Evolutionary conservation across 306 rosid genomes (phyloP).

Genomic region (Mucuna pruriens): DNA sequence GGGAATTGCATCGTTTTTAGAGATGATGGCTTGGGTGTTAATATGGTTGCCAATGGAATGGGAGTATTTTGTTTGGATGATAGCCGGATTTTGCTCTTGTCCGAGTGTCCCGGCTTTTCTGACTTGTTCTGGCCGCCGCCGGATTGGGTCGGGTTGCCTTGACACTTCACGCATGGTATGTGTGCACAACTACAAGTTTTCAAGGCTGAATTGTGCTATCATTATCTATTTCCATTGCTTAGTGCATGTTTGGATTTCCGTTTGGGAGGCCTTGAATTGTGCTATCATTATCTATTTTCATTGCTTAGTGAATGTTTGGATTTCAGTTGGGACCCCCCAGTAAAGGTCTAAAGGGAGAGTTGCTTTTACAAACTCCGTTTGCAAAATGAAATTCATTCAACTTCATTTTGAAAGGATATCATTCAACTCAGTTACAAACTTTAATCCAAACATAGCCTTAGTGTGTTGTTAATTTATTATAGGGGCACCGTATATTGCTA

Average conservation of each 20-base stretch:
- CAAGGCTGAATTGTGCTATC: neutral
- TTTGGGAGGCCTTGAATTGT: no score
- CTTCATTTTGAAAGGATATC: no score
- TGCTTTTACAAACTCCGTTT: neutral
- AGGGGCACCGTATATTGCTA: neutral
- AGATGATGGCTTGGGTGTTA: conserved; percentile 48
- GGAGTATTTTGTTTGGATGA: conserved; percentile 60
- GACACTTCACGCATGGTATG: neutral
- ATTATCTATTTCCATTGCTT: neutral
- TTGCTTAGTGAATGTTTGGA: no score
- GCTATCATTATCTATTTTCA: no score
- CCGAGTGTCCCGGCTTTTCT: conserved; percentile 51
- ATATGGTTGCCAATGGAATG: conserved; percentile 46
- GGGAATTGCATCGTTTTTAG: conserved; percentile 73
- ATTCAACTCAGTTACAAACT: no score
- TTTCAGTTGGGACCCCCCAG: no score
- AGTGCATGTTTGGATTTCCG: no score
- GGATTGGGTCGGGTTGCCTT: conserved; percentile 49
- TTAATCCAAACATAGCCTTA: neutral
- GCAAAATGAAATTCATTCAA: neutral
- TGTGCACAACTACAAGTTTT: no score
- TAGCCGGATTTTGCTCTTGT: conserved; percentile 51
- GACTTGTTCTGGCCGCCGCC: conserved; percentile 86
- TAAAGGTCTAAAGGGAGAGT: neutral
- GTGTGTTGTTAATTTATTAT: neutral